Evolutionary conservation across 768 basidiomycete genomes (phyloP), one percentile per base, ranked within the genome.

Genomic region (Leucosporidium creatinivorum): DNA sequence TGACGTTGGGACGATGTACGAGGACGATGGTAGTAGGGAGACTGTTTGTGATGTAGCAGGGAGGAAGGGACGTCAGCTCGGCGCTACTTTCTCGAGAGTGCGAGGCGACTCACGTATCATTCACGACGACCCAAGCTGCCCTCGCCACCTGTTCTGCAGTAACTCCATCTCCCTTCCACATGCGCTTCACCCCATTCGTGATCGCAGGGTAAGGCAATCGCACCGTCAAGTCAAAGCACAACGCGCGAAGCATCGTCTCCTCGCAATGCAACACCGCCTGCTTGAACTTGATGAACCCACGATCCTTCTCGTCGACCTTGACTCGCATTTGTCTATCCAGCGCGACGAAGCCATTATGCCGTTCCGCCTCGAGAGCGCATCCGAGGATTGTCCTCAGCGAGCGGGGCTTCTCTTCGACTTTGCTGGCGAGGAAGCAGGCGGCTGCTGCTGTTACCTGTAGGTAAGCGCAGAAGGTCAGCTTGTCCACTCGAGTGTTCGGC

Each of bases 151-250:
- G 8, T 13, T 44, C 39, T 12, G 8, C 39, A 15, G 39, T 44
- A 7, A 60, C 58, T 4, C 25, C 30, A 33, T 56, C 58, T 4
- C n/a, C 59, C 39, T 23, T 55, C 57, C 73, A 70, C 3, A 68
- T 50, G n/a, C 19, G 52, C 49, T 73, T 57, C 2, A 67, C 58
- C 12, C 67, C 58, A 56, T 63, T 63, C n/a, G 56, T 62, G 3
- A 71, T 48, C 0, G 71, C 26, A 4, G 54, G 55, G 51, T 69
- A 75, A 31, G 75, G 75, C 19, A 73, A 66, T 47, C 74, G 66
- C 17, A 77, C 64, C 2, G 60, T 74, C 73, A 77, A 72, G 64
- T 79, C 77, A 68, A 76, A 79, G 69, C 77, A 77, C 49, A 77
- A 57, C n/a, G 74, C 62, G 50, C 76, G 74, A 9, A 77, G 69